Conservation (phyloP, 2,329 filamentous ascomycete genomes). For the Aspergillus fijiensis region DNA sequence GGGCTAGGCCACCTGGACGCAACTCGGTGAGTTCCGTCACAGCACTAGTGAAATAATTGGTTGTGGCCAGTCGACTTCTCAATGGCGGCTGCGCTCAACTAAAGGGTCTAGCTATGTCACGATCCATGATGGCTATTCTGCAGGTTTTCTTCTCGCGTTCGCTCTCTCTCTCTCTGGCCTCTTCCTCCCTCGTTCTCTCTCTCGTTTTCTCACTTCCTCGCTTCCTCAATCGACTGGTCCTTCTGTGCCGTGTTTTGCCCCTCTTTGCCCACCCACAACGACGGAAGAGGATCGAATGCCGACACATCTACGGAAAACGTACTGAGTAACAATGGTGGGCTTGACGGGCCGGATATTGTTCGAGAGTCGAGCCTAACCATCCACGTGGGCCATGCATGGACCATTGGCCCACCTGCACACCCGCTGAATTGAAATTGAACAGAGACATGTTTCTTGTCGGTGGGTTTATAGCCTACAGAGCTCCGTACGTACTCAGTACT, state of each 20-base stretch:
- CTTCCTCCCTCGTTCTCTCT: neutral
- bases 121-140: neutral
- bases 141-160: neutral
- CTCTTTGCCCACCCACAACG: conserved; percentile 1
- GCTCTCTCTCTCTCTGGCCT: neutral
- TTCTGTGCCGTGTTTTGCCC: neutral
- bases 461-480: neutral
- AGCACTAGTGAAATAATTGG: neutral
- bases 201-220: neutral
- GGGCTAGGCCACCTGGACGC: neutral
- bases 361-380: conserved; percentile 7
- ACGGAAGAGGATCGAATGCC: no score
- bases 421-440: neutral
- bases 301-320: no score
- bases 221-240: neutral
- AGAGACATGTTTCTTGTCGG: neutral
- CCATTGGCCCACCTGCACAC: conserved; percentile 5
- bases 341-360: neutral
- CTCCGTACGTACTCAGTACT: neutral
- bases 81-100: neutral
- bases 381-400: conserved; percentile 22
- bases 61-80: neutral
- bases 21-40: conserved; percentile 6
- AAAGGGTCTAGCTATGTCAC: neutral
- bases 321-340: neutral